Percentiles rank a stretch among this genome's conserved stretches.
These are phyloP conservation scores for Penicillium chermesinum DNA, from an alignment of 495 filamentous ascomycete genomes.

Conservation along the genomic window DNA sequence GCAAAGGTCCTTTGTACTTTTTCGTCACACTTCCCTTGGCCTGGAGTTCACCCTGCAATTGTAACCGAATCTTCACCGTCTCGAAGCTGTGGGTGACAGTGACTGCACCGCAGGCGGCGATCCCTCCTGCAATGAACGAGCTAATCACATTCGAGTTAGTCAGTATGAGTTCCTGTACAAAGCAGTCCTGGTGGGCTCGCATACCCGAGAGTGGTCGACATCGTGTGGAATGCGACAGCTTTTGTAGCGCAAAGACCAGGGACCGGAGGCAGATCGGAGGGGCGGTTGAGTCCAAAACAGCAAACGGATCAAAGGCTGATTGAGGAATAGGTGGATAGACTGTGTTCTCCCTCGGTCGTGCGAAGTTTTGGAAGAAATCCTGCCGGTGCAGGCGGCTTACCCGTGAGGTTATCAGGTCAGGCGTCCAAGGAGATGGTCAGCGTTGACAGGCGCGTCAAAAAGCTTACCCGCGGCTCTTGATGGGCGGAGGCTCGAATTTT, in stretches of 20 bases:
- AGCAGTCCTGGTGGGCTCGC: slow-evolving; percentile 1
- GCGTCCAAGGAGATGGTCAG: slow-evolving; percentile 6
- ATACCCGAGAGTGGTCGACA: slow-evolving; percentile 53
- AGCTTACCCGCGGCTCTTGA: slow-evolving; percentile 23
- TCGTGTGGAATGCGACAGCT: slow-evolving; percentile 12
- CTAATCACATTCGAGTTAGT: slow-evolving; percentile 10
- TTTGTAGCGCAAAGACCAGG: background rate
- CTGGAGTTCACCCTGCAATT: slow-evolving; percentile 95
- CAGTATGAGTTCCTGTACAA: background rate
- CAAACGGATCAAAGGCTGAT: background rate
- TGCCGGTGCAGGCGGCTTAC: background rate
- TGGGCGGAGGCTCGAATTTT: slow-evolving; percentile 11
- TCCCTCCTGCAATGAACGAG: slow-evolving; percentile 87
- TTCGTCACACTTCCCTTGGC: slow-evolving; percentile 74
- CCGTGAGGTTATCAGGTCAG: background rate
- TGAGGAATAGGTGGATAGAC: background rate
- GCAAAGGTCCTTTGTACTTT: slow-evolving; percentile 87
- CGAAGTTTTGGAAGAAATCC: background rate
- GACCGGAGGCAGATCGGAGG: background rate
- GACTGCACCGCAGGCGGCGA: slow-evolving; percentile 94
- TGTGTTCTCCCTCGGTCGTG: background rate
- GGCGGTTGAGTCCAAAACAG: too few species aligned
- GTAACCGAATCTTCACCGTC: slow-evolving; percentile 98
- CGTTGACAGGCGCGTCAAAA: slow-evolving; percentile 15
- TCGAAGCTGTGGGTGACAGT: slow-evolving; percentile 98